Evolutionary conservation across 2,329 filamentous ascomycete species (phyloP).

Genomic region (Thermochaetoides dissita): DNA sequence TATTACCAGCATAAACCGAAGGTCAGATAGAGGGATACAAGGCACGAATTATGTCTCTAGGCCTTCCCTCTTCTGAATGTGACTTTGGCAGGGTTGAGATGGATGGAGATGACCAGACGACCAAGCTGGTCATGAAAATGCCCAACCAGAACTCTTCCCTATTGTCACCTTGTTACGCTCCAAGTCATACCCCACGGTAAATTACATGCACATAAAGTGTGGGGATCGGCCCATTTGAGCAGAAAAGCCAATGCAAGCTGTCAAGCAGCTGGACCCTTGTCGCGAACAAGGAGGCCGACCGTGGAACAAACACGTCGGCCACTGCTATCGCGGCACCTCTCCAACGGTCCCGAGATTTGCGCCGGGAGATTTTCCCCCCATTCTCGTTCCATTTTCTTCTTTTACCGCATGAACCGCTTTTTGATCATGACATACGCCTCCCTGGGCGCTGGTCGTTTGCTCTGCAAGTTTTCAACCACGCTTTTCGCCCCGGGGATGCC

Average conservation of each 20-base stretch:
- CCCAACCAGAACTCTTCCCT: no score
- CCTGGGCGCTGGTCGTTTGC: no score
- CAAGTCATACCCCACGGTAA: neutral
- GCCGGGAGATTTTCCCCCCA: conserved; percentile 5
- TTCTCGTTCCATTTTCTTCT: conserved; percentile 5
- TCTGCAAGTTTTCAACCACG: no score
- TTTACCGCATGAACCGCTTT: conserved; percentile 1
- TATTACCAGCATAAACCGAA: no score
- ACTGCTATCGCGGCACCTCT: conserved; percentile 2
- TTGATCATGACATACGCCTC: conserved; percentile 6
- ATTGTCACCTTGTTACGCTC: no score
- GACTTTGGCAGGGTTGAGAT: no score
- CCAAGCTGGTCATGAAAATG: no score
- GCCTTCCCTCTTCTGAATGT: no score
- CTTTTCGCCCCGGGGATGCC: no score
- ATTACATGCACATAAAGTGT: neutral
- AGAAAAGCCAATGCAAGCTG: conserved; percentile 4
- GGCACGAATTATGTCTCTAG: no score
- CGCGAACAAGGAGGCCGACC: conserved; percentile 3
- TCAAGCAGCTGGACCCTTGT: conserved; percentile 3
- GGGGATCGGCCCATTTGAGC: conserved; percentile 2
- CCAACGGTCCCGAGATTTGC: conserved; percentile 7
- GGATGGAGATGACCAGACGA: no score
- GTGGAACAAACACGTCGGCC: conserved; percentile 7
- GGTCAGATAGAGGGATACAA: no score